Evolutionary conservation across 2,329 filamentous ascomycete species (phyloP), one percentile per base, ranked within the genome.

Genomic region (Byssochlamys sp.): DNA sequence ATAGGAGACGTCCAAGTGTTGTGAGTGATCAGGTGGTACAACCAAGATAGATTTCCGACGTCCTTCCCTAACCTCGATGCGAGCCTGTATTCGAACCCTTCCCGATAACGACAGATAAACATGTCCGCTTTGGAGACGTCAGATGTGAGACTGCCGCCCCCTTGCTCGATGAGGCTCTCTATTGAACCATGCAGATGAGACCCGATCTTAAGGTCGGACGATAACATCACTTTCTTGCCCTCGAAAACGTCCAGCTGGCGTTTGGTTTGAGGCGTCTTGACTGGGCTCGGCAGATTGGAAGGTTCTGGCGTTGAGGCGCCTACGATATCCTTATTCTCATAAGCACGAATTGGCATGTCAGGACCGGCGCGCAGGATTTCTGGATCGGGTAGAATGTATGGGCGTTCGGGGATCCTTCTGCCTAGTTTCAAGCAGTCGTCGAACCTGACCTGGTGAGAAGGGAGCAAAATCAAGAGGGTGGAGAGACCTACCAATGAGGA

Each of bases 361-460:
- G 82, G 75, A 5, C 77, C 75, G 50, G 78, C 78, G 45, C 78
- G 80, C n/a, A 96, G 77, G 33, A 95, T 88, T 62, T 95, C 90
- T 1, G 94, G 89, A 62, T 97, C 80, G 1, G 94, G 94, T 1
- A 97, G 80, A 24, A 84, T 76, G 69, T 99, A 99, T 0, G 94
- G 94, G 5, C 79, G 77, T 71, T 99, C 94, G 64, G 90, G 88
- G 64, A 99, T 96, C 59, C 89, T 85, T 72, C 90, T 91, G 54
- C 92, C 91, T 28, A 99, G 83, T 73, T 89, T 94, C 64, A 99
- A 83, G 73, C 94, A 99, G 70, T 96, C 92, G 65, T 97, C 92
- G 69, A 99, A 96, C 91, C 89, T 91, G 61, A 28, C 55, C 28
- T 45, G 27, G 28, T 35, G 54, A 29, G 52, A 54, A 35, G 11